Evolutionary conservation across 768 basidiomycete genomes (phyloP).

Genomic region (Tulasnella sp.): DNA sequence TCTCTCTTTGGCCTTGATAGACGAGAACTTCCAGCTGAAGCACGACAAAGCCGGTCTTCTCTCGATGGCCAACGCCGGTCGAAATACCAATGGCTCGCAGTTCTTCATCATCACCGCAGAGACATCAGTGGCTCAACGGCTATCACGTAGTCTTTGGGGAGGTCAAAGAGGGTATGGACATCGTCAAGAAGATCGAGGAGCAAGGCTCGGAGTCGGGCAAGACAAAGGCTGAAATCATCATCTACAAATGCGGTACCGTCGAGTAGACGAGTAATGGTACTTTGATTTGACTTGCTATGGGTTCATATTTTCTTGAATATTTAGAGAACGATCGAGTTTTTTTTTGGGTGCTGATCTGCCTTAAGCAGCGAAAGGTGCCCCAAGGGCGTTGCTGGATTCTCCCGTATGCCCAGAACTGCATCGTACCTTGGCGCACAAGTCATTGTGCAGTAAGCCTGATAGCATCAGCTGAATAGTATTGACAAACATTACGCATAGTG

Average conservation of each 20-base stretch:
- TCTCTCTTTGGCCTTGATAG: conserved; percentile 18
- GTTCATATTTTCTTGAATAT: background rate
- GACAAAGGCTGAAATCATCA: conserved; percentile 22
- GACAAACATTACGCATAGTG: too few species aligned
- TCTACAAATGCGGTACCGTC: conserved; percentile 21
- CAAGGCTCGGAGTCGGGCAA: conserved; percentile 23
- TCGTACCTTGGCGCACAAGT: background rate
- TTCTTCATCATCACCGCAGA: conserved; percentile 32
- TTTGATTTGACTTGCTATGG: background rate
- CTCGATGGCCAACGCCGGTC: conserved; percentile 42
- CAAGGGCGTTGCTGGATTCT: background rate
- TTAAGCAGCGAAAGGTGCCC: background rate
- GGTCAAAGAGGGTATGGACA: conserved; percentile 31
- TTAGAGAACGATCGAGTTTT: background rate
- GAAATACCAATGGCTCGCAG: conserved; percentile 39
- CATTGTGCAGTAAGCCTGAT: too few species aligned
- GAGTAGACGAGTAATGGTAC: background rate
- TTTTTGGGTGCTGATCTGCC: background rate
- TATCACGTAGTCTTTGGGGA: conserved; percentile 37
- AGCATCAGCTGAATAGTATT: too few species aligned
- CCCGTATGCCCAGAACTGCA: background rate
- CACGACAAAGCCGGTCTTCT: conserved; percentile 34
- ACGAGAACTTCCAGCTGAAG: conserved; percentile 30
- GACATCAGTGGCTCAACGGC: conserved; percentile 31
- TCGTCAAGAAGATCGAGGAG: conserved; percentile 28